phyloP scores from a whole-genome alignment of 2,329 filamentous ascomycete species.

The Aspergillus japonicus region DNA sequence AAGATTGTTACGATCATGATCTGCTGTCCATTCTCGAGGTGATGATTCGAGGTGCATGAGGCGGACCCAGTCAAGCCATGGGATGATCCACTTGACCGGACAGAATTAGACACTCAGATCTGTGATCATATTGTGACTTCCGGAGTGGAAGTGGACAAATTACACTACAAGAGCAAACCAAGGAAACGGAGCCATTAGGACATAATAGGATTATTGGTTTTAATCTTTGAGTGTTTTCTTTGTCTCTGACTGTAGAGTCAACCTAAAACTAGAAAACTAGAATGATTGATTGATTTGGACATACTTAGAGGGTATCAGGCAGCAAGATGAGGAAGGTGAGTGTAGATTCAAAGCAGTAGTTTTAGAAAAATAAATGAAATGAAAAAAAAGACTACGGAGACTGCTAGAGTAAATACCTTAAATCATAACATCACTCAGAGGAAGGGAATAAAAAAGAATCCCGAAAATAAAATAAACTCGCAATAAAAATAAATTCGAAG shows the following conservation, averaged over 20 bases:
- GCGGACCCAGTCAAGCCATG: background rate
- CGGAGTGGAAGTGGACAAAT: background rate
- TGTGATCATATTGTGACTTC: background rate
- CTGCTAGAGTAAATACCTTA: background rate
- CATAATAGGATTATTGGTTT: background rate
- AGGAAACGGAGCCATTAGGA: background rate
- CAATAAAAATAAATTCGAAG: too few species aligned
- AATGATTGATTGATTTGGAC: background rate
- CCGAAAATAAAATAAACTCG: too few species aligned
- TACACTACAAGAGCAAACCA: background rate
- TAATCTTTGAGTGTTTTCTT: background rate
- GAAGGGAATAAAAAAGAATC: too few species aligned
- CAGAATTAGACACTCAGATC: background rate
- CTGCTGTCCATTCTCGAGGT: background rate
- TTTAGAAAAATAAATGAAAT: background rate
- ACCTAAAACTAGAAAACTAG: background rate
- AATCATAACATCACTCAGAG: too few species aligned
- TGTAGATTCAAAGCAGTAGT: background rate
- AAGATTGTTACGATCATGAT: background rate
- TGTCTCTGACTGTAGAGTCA: background rate
- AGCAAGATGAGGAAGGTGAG: background rate
- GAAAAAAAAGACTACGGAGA: background rate
- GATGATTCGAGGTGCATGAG: background rate
- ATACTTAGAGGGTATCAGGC: background rate
- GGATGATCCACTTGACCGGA: background rate